These are phyloP conservation scores for Colletotrichum eremochloae DNA, from an alignment of 2,329 filamentous ascomycete genomes.

Conservation along the genomic window DNA sequence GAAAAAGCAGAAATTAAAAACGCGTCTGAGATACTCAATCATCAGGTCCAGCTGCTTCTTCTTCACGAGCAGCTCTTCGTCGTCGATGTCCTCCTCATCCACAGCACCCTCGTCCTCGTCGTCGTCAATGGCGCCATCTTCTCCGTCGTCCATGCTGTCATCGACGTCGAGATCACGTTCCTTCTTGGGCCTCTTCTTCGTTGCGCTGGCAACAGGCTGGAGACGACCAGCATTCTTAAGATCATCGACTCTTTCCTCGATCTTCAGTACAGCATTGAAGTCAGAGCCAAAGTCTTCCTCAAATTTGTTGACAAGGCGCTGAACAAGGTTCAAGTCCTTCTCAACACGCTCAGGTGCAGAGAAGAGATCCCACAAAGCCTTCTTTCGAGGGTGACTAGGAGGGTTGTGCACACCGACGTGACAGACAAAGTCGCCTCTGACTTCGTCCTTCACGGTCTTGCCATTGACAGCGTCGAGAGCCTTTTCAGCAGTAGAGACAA, in stretches of 20 bases:
- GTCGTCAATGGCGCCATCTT: constrained; percentile 79
- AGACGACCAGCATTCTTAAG: constrained; percentile 82
- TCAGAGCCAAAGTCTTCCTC: constrained; percentile 85
- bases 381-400: constrained; percentile 87
- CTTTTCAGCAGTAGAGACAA: constrained; percentile 79
- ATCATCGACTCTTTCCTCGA: constrained; percentile 89
- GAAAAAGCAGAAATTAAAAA: constrained; percentile 99
- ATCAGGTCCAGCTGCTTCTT: constrained; percentile 97
- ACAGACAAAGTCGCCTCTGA: constrained; percentile 95
- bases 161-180: constrained; percentile 71
- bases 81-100: constrained; percentile 86
- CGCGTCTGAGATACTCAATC: constrained; percentile 95
- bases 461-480: constrained; percentile 95
- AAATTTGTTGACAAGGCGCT: constrained; percentile 84
- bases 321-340: constrained; percentile 87
- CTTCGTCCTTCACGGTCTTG: constrained; percentile 95
- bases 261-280: constrained; percentile 81
- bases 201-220: constrained; percentile 71
- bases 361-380: constrained; percentile 96
- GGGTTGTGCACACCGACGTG: constrained; percentile 97
- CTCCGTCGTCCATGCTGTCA: constrained; percentile 71
- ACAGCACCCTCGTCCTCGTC: constrained; percentile 84
- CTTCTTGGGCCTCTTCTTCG: constrained; percentile 71
- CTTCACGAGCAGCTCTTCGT: constrained; percentile 88
- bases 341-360: constrained; percentile 94